phyloP scores from a whole-genome alignment of 2,329 filamentous ascomycete genomes.

The Sporothrix phasma region DNA sequence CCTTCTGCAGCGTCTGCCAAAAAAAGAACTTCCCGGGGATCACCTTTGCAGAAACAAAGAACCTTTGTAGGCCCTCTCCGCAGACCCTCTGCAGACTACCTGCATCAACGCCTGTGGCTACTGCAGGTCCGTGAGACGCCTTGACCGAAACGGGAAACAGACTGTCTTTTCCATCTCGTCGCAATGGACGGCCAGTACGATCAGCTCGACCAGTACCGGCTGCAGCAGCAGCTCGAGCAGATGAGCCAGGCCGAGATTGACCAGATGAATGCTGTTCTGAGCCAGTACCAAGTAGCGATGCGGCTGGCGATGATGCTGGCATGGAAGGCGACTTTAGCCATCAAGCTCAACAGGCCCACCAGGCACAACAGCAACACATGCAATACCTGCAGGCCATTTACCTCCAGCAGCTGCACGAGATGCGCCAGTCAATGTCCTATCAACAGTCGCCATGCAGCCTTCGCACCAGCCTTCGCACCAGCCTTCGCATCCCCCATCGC shows the following conservation, averaged over 20 bases:
- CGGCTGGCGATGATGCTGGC: background rate
- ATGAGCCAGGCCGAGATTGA: conserved; percentile 6
- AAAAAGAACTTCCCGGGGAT: conserved; percentile 1
- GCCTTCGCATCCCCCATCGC: background rate
- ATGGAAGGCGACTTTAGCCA: background rate
- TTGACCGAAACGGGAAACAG: background rate
- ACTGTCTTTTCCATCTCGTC: background rate
- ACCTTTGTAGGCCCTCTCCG: background rate
- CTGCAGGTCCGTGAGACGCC: conserved; percentile 2
- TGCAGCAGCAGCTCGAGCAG: background rate
- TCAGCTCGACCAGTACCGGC: background rate
- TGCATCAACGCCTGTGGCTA: background rate
- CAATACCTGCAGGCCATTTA: background rate
- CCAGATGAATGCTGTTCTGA: background rate
- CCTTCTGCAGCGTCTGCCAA: too few relatives aligned
- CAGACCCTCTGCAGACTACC: too few relatives aligned
- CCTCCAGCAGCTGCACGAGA: background rate
- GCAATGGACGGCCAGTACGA: background rate
- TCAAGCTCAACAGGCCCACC: background rate
- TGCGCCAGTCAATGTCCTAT: background rate
- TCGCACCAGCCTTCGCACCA: background rate
- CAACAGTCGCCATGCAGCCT: background rate
- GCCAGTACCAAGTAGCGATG: background rate
- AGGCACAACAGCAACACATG: background rate
- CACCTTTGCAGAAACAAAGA: conserved; percentile 2